Evolutionary conservation across 148 eudicot species (phyloP), one percentile per base, ranked within the genome.

Genomic region (Amaranthus cruentus): DNA sequence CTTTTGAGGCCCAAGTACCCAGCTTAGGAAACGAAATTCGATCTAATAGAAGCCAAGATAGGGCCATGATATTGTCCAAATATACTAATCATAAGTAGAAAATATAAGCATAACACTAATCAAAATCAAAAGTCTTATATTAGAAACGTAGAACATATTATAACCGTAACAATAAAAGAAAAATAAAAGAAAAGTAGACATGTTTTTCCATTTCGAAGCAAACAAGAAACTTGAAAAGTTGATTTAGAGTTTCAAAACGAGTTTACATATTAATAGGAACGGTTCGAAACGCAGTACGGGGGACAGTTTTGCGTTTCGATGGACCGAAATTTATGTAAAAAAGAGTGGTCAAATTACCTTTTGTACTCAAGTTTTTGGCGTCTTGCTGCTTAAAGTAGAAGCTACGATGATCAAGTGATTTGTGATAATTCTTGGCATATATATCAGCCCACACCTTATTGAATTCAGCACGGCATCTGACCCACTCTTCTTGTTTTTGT

Each of bases 381-480:
- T 94, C 98, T 75, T 94, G 95, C 85, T 91, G 98, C 84, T 94
- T 94, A 78, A 94, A 94, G 80, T 94, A 94, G 77, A 94, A 91
- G 86, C 97, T 91, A 43, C 96, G 87, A 66, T 94, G 97, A 81
- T 94, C 97, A 76, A 94, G 92, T 70, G 98, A 94, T 74, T 91
- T 91, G 65, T 91, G 93, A 82, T 94, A 88, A 79, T 91, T 91
- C 84, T 91, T 89, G 21, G 96, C 83, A 84, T 91, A 91, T 63
- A 89, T 88, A 54, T 85, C 96, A 72, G 86, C 91, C 98, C 98
- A 94, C 55, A 89, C 93, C 82, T 89, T 88, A 71, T 88, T 89
- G 79, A 87, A 89, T 82, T 94, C 97, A 78, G 83, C 83, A 75
- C 96, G 98, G 70, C 95, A 89, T 80, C 91, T 87, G 55, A 86